Conservation (phyloP, 208 protist species). For the Herpetomonas tarakana region DNA sequence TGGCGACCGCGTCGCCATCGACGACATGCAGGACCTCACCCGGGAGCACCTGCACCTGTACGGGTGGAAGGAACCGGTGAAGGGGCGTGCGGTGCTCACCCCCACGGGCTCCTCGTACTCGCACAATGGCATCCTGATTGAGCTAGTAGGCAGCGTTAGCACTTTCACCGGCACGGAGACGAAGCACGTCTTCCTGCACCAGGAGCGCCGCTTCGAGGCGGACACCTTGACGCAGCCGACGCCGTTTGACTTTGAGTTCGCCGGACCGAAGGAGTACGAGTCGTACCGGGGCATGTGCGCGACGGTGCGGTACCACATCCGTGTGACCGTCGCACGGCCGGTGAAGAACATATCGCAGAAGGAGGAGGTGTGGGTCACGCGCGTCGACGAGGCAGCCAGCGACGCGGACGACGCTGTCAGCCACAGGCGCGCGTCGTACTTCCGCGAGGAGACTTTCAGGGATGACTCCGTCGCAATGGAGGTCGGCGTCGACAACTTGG, state of each 20-base stretch:
- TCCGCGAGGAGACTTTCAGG: conserved; percentile 72
- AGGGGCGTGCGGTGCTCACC: conserved; percentile 46
- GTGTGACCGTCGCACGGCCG: conserved; percentile 52
- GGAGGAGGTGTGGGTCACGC: conserved; percentile 78
- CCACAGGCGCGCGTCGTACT: conserved; percentile 45
- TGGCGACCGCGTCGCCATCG: conserved; percentile 28
- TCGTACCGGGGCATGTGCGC: conserved; percentile 78
- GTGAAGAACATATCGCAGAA: conserved; percentile 59
- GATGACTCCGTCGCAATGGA: conserved; percentile 71
- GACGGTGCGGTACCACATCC: conserved; percentile 64
- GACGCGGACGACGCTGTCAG: conserved; percentile 44
- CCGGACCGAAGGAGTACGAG: conserved; percentile 71
- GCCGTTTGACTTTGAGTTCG: conserved; percentile 70
- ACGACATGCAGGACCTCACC: conserved; percentile 36
- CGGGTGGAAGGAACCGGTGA: conserved; percentile 41
- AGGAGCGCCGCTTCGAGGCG: conserved; percentile 71
- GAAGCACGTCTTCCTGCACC: conserved; percentile 45
- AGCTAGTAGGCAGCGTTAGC: conserved; percentile 54
- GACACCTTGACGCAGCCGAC: conserved; percentile 45
- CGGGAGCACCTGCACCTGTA: conserved; percentile 66
- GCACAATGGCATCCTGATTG: conserved; percentile 71
- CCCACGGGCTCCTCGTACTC: conserved; percentile 53
- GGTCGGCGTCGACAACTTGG: conserved; percentile 77
- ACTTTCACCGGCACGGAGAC: conserved; percentile 22
- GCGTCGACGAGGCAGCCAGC: conserved; percentile 45